Base-by-base conservation (phyloP, 192 early-diverging fungal genomes). In the Coemansia sp. region DNA sequence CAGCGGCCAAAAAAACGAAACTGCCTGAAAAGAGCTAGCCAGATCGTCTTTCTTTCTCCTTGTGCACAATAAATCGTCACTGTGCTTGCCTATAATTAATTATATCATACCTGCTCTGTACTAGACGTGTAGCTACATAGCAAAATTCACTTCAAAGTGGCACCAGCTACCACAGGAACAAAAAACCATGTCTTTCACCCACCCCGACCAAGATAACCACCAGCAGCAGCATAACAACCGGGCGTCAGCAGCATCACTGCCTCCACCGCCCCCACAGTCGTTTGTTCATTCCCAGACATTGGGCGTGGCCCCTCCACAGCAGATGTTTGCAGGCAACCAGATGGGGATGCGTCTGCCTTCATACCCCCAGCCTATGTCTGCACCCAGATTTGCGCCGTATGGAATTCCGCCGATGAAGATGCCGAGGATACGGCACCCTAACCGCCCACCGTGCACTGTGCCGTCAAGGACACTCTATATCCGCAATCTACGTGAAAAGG, bases 401-500 rank as follows among this genome's bases (percentile, higher is more conserved):
- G 59, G 41, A 9, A 58, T 64, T 16, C 60, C 60, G 10, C 62
- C 63, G 41, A 52, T 46, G 16, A 52, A 49, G 37, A 52, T 61
- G 37, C 74, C 72, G 19, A 75, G 67, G 76, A 75, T 76, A 60
- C 76, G 72, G 21, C 81, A 73, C 58, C 83, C 86, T 8, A 89
- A 87, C 66, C 88, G 90, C 43, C 73, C 86, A 41, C 85, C 89
- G 13, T 87, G 85, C 67, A 86, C 82, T 5, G 85, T 78, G 52
- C 87, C 90, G 21, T 87, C 73, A 40, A 85, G 85, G 40, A 91
- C 93, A 41, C 82, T 95, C 57, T 95, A 95, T 71, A 80, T 95
- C 56, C 90, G 90, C 75, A 92, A 94, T 69, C 76, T 95, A 32
- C 90, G 90, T 66, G 93, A 95, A 72, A 89, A 87, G 72, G 86